Evolutionary conservation across 768 basidiomycete genomes (phyloP), one percentile per base, ranked within the genome.

Genomic region (Lactarius trivialis): DNA sequence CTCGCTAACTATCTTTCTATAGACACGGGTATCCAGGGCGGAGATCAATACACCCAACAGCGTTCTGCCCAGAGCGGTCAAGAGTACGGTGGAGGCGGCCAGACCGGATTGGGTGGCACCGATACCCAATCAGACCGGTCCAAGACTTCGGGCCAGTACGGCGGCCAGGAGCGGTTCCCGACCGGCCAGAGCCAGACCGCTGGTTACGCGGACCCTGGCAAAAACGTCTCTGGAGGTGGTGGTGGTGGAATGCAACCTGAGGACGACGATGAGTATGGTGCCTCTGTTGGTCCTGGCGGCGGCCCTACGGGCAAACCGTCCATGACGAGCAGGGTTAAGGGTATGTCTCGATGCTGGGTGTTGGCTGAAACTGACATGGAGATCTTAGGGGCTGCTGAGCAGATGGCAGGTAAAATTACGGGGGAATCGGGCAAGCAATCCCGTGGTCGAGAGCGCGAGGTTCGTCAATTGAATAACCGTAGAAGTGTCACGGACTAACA

Each of bases 401-500:
- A 43, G 52, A 28, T 67, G 32, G 19, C 39, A 0, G 66, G 64
- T 0, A 67, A 66, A 11, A 26, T 59, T 11, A 49, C 30, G 4
- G 51, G 66, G 9, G 58, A 66, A 33, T 33, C 45, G 39, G 60
- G 48, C 2, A 61, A 6, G 64, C 49, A 55, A 51, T 24, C 58
- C 55, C 55, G 60, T 24, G 66, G 65, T 7, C 58, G 55, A 21
- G 59, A 67, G 45, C 66, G 66, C 36, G 21, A 67, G 65, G 66
- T 67, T 24, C 37, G 14, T 11, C 19, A 55, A 21, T 26, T 56
- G 39, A 32, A 15, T 14, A 1, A 24, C 43, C 19, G 1, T 45
- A 19, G 17, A 33, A 49, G 36, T 45, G 26, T 17, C 43, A 48
- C 34, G 7, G 5, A 37, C 48, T 63, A 52, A 58, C 34, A 11